Conservation (phyloP, 2,329 filamentous ascomycete genomes). For the Chaetomium strumarium region DNA sequence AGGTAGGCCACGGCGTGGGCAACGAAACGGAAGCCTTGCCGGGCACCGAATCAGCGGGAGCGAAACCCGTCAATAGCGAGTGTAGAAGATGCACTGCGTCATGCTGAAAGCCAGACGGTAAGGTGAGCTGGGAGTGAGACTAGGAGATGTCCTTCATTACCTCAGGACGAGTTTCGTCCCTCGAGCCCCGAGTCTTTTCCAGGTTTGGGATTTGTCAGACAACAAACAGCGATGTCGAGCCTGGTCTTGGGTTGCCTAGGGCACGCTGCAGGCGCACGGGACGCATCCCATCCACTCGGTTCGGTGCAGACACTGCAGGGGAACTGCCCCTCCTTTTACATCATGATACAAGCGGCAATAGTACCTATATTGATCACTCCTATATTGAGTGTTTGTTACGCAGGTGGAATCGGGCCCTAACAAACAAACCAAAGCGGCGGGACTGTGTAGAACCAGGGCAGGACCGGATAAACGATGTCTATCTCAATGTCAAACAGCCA, state of each 20-base stretch:
- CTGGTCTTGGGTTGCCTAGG: conserved; percentile 3
- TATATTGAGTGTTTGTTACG: too few species aligned
- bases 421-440: too few species aligned
- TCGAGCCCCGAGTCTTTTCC: conserved; percentile 1
- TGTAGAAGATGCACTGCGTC: not conserved
- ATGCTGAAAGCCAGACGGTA: not conserved
- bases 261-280: conserved; percentile 13
- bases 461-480: too few species aligned
- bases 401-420: too few species aligned
- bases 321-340: too few species aligned
- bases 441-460: too few species aligned
- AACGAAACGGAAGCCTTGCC: conserved; percentile 23
- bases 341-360: too few species aligned
- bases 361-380: too few species aligned
- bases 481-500: too few species aligned
- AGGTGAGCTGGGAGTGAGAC: not conserved
- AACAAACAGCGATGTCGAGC: not conserved
- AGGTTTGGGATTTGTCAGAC: conserved; percentile 8
- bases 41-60: conserved; percentile 11
- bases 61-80: not conserved
- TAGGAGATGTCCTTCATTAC: not conserved
- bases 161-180: not conserved
- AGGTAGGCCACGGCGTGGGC: not conserved
- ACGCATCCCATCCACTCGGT: conserved; percentile 4
- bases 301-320: too few species aligned